A percentile compares a stretch with the other conserved stretches of the same genome.
Evolutionary conservation across 2,329 filamentous ascomycete genomes (phyloP).

Genomic region (Berkeleyomyces basicola): DNA sequence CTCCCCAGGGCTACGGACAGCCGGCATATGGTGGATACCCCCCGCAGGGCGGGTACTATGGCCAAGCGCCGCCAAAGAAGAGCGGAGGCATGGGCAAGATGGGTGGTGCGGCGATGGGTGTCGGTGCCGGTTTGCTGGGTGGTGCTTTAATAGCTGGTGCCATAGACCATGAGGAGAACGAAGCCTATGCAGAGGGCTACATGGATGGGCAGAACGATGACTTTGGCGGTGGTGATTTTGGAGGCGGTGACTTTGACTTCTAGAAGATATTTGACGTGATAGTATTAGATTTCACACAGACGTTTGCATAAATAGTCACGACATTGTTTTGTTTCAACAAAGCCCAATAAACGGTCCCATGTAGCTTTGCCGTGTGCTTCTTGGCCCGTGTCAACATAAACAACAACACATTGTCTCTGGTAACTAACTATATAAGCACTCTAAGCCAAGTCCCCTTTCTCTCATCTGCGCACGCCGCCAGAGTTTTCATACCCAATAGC

Average conservation of each 20-base stretch:
- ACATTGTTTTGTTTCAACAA: neutral
- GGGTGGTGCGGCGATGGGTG: constrained; percentile 60
- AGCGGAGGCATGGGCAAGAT: constrained; percentile 34
- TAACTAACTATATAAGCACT: too few species aligned
- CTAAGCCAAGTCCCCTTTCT: neutral
- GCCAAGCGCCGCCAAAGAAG: constrained; percentile 26
- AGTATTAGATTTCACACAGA: neutral
- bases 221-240: constrained; percentile 19
- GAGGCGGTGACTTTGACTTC: constrained; percentile 22
- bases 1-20: constrained; percentile 20
- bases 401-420: neutral
- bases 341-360: too few species aligned
- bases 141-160: constrained; percentile 55
- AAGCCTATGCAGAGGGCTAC: constrained; percentile 34
- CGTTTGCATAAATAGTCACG: neutral
- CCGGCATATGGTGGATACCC: constrained; percentile 21
- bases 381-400: neutral
- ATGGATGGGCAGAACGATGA: constrained; percentile 19
- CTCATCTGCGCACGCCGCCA: constrained; percentile 23
- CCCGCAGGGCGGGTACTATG: constrained; percentile 23
- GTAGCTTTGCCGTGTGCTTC: too few species aligned
- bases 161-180: constrained; percentile 43
- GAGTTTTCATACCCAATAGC: constrained; percentile 21
- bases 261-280: constrained; percentile 16
- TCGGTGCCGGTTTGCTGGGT: constrained; percentile 67